Base-by-base conservation (phyloP, 2,329 filamentous ascomycete genomes). In the Fusarium sacchari region DNA sequence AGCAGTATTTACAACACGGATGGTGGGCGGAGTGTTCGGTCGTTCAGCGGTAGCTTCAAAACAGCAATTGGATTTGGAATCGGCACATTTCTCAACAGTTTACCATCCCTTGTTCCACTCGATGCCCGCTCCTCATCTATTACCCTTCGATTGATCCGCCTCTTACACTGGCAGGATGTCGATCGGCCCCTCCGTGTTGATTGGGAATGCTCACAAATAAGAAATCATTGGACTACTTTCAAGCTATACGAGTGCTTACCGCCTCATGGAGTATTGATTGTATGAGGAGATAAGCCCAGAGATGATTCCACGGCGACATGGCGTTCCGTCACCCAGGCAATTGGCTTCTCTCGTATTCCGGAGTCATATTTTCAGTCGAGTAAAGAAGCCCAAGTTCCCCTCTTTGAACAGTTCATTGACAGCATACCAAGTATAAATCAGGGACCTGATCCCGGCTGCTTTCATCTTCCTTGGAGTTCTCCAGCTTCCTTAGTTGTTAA, bases 1-100 rank as follows among this genome's bases (percentile, higher is more conserved):
- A 81, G 79, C 76, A 81, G 81, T 72, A 79, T 79, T 74, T 76
- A 76, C 78, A 77, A 79, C 72, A 76, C 78, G 78, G 75, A 69
- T 65, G 55, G 60, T 67, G 72, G 74, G 72, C 70, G 74, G 75
- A 75, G 76, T 73, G 68, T 76, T 74, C 72, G 74, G 70, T 75
- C 64, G 69, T 76, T 77, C 61, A 77, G 78, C 75, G 76, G 72
- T 80, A 79, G 80, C 72, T 78, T 80, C 71, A 68, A 73, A 74
- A 76, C 72, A 77, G 66, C 71, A 78, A 77, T 81, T 80, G 77
- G 78, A 79, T 80, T 75, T 76, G 65, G 69, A 72, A 74, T 65
- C 64, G 76, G 65, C 73, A 74, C 68, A 60, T 67, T 68, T 75
- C 65, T 69, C 74, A 67, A 65, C 71, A 62, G 22, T 63, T 50